Conservation (phyloP, 108 stramenopile genomes). For the Skeletonema menzelii region DNA sequence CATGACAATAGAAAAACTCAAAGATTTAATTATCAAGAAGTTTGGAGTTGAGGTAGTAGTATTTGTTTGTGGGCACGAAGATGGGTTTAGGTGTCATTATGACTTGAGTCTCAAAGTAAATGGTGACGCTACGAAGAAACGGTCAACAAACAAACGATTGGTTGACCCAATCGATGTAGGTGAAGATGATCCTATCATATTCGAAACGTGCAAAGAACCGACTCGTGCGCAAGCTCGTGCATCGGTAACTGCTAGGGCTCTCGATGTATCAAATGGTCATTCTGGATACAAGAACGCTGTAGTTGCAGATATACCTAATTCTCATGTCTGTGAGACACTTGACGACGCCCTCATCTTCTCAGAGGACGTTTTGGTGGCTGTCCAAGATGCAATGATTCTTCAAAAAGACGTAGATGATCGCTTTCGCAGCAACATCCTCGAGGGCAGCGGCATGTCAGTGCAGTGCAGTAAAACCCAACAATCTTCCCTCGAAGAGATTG, state of each 20-base stretch:
- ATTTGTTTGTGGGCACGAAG: conserved; percentile 59
- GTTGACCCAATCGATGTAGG: conserved; percentile 6
- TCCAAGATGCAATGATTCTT: conserved; percentile 42
- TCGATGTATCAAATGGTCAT: not conserved
- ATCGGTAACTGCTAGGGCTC: conserved; percentile 17
- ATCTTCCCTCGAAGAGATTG: conserved; percentile 10
- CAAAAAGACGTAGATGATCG: conserved; percentile 29
- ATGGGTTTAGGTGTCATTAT: conserved; percentile 67
- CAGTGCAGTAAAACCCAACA: not conserved
- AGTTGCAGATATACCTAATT: conserved; percentile 15
- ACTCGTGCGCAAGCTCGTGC: not conserved
- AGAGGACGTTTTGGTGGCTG: conserved; percentile 64
- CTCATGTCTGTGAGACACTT: conserved; percentile 49
- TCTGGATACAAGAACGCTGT: conserved; percentile 3
- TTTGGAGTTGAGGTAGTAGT: conserved; percentile 49
- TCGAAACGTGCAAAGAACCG: not conserved
- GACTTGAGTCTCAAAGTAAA: conserved; percentile 42
- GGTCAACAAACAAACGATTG: conserved; percentile 2
- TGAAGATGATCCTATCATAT: not conserved
- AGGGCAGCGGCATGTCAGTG: not conserved
- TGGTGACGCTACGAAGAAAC: not conserved
- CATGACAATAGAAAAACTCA: conserved; percentile 67
- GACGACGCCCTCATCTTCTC: conserved; percentile 68
- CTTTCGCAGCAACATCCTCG: conserved; percentile 18
- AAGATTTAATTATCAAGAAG: conserved; percentile 40